These are phyloP conservation scores for Fusarium sambucinum DNA, from an alignment of 2,329 filamentous ascomycete genomes.

Conservation along the genomic window DNA sequence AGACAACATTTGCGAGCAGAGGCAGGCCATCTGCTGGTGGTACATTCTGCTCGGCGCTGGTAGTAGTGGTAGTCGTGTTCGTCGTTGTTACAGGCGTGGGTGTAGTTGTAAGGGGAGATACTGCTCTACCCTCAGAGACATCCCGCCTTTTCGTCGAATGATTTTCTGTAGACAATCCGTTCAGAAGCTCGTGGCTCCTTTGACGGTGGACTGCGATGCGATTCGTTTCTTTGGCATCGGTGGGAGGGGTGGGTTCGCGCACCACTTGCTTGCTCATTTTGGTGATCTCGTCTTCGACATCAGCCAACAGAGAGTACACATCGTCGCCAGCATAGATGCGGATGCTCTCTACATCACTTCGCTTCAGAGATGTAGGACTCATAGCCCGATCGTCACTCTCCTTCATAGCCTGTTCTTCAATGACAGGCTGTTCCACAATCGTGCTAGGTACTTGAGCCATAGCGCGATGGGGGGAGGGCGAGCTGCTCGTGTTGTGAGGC, in stretches of 20 bases:
- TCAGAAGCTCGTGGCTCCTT: slow-evolving; percentile 65
- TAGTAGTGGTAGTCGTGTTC: slow-evolving; percentile 2
- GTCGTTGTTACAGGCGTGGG: slow-evolving; percentile 50
- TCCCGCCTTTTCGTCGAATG: slow-evolving; percentile 34
- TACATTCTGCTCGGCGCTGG: slow-evolving; percentile 41
- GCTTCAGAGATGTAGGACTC: slow-evolving; percentile 46
- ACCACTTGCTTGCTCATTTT: slow-evolving; percentile 50
- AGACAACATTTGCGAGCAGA: slow-evolving; percentile 65
- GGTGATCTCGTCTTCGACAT: slow-evolving; percentile 67
- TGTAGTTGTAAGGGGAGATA: slow-evolving; percentile 53
- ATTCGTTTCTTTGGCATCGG: slow-evolving; percentile 45
- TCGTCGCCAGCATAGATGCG: slow-evolving; percentile 76
- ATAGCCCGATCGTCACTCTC: slow-evolving; percentile 44
- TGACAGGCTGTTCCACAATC: slow-evolving; percentile 64
- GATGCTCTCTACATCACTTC: slow-evolving; percentile 71
- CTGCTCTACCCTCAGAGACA: slow-evolving; percentile 38
- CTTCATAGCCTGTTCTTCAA: slow-evolving; percentile 56
- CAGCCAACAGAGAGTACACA: slow-evolving; percentile 73
- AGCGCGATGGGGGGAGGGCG: slow-evolving; percentile 64
- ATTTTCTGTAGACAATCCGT: slow-evolving; percentile 49
- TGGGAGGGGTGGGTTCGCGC: slow-evolving; percentile 12
- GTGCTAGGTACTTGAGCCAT: slow-evolving; percentile 68
- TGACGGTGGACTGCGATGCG: slow-evolving; percentile 60
- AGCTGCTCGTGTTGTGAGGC: slow-evolving; percentile 54
- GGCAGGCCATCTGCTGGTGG: slow-evolving; percentile 50